Base-by-base conservation (phyloP, 495 filamentous ascomycete genomes). In the Penicillium canescens region DNA sequence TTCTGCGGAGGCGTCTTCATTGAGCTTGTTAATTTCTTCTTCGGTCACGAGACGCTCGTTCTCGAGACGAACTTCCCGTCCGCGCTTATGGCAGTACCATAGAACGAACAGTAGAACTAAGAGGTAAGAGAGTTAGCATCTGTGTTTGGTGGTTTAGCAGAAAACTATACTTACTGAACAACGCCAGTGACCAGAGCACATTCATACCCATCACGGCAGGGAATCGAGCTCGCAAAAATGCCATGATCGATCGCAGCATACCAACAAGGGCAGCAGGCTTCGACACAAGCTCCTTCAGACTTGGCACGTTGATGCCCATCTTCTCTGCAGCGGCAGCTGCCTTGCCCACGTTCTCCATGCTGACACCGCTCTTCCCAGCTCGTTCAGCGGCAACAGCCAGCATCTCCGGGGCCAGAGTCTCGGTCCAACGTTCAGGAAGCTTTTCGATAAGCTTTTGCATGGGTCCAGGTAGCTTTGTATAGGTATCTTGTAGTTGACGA, bases 31-130 rank as follows among this genome's bases (percentile, higher is more conserved):
- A 37, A 78, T 73, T 53, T 81, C 75, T 28, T 71, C 71, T 50
- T 80, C 77, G 1, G 75, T 78, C n/a, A 80, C 75, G 10, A 76
- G 60, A 7, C 78, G 77, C 68, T 92, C 90, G 54, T 76, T 82
- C 61, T 90, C 90, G 1, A 96, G 77, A 34, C 94, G 78, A 12
- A 84, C 84, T 71, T 98, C 94, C 13, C 83, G 82, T 34, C 94
- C 94, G 12, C 94, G 84, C 69, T 96, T 96, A 67, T 97, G 89
- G 70, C 90, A 97, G 68, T 98, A 98, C 93, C 93, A 98, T 54
- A 98, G 82, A 44, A 93, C 89, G 65, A 92, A 90, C 28, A 98
- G 71, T 11, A 98, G 76, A 53, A 97, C 89, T 92, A 56, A 8
- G n/a, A 12, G 24, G 26, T 6, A 10, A 4, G 4, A 36, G 18